Conservation (phyloP, 2,329 filamentous ascomycete species). For the Graphiopsis chlorocephala region DNA sequence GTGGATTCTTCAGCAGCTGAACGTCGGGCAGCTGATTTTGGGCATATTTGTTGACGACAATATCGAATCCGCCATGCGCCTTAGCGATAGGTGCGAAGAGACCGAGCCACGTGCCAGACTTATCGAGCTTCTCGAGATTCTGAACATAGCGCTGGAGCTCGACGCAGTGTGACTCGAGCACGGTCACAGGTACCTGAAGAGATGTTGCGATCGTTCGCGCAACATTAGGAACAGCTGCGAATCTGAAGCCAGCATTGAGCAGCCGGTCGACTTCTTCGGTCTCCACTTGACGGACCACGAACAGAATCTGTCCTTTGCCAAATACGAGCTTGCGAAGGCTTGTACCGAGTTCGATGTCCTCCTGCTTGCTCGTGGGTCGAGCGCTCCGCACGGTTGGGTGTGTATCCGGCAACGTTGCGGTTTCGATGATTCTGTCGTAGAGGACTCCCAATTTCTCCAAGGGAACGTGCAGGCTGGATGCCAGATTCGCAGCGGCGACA, state of each 20-base stretch:
- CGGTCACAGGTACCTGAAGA: constrained; percentile 67
- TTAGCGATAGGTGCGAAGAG: constrained; percentile 37
- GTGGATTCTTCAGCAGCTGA: constrained; percentile 34
- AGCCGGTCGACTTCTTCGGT: constrained; percentile 62
- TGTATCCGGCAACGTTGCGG: constrained; percentile 25
- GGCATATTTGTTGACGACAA: constrained; percentile 41
- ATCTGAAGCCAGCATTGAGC: constrained; percentile 72
- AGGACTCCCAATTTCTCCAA: constrained; percentile 36
- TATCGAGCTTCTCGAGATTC: constrained; percentile 38
- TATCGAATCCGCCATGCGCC: constrained; percentile 38
- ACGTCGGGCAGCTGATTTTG: constrained; percentile 47
- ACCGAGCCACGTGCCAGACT: constrained; percentile 39
- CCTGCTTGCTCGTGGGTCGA: constrained; percentile 16
- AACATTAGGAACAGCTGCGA: constrained; percentile 68
- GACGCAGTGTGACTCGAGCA: constrained; percentile 60
- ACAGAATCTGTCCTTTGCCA: constrained; percentile 75
- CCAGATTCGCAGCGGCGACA: constrained; percentile 71
- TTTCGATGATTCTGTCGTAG: constrained; percentile 38
- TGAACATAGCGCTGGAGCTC: constrained; percentile 62
- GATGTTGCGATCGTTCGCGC: constrained; percentile 65
- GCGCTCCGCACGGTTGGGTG: background rate
- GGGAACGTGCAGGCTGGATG: constrained; percentile 54
- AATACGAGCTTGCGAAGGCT: constrained; percentile 39
- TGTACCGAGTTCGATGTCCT: constrained; percentile 41
- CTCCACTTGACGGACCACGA: constrained; percentile 66